phyloP scores from a whole-genome alignment of 176 grass and related monocot species.

The Carex kokanica region DNA sequence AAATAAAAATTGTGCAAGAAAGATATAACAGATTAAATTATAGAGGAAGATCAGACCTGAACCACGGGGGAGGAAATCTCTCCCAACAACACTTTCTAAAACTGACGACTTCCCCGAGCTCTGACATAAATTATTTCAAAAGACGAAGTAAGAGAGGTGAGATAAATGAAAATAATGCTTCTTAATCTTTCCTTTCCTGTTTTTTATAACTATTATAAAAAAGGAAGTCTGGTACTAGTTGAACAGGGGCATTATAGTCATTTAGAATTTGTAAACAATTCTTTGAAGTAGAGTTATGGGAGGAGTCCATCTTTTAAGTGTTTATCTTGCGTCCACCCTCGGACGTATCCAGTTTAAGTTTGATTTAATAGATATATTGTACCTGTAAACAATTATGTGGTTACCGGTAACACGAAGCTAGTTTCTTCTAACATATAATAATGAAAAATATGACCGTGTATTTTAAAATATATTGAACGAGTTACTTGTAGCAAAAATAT shows the following conservation, averaged over 20 bases:
- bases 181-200: neutral
- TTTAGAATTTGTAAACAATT: neutral
- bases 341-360: too few species aligned
- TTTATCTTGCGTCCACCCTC: too few species aligned
- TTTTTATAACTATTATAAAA: neutral
- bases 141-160: neutral
- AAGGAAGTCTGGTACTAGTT: neutral
- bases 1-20: neutral
- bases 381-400: too few species aligned
- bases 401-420: too few species aligned
- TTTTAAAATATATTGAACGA: too few species aligned
- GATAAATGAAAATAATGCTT: neutral
- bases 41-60: conserved; percentile 37
- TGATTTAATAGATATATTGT: too few species aligned
- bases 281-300: neutral
- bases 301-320: too few species aligned
- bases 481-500: too few species aligned
- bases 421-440: too few species aligned
- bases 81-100: conserved; percentile 65
- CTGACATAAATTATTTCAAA: conserved; percentile 32
- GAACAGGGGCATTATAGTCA: neutral
- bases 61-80: conserved; percentile 71
- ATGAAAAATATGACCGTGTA: too few species aligned
- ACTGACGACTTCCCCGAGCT: conserved; percentile 78
- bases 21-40: neutral